These are phyloP conservation scores for Chrysopogon serrulatus DNA, from an alignment of 176 grass and related monocot species.

Conservation along the genomic window DNA sequence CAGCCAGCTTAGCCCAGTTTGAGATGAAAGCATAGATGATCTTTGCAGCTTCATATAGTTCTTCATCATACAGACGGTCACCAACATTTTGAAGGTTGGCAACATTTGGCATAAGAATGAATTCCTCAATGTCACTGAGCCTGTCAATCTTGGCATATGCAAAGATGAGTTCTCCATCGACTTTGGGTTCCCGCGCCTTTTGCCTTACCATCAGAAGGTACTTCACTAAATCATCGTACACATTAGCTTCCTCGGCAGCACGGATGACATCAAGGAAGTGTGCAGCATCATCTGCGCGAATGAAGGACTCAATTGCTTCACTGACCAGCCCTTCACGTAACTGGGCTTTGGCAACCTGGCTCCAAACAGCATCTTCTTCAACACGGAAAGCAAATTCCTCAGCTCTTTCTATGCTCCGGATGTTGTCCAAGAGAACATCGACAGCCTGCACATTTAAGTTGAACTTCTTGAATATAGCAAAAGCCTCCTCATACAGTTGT, in stretches of 20 bases:
- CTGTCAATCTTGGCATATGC: conserved; percentile 93
- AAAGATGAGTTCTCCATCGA: conserved; percentile 89
- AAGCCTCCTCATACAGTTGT: too few relatives aligned
- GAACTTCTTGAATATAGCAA: conserved; percentile 93
- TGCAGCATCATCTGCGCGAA: conserved; percentile 82
- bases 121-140: conserved; percentile 88
- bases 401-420: conserved; percentile 86
- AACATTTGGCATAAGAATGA: conserved; percentile 99
- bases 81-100: conserved; percentile 94
- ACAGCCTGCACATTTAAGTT: conserved; percentile 94
- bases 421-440: conserved; percentile 84
- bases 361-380: conserved; percentile 97
- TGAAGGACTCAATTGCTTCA: conserved; percentile 95
- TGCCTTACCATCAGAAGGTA: conserved; percentile 90
- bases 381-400: conserved; percentile 93
- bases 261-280: conserved; percentile 90
- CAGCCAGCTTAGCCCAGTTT: conserved; percentile 95
- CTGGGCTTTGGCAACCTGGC: conserved; percentile 90
- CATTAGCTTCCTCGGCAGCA: conserved; percentile 74
- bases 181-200: conserved; percentile 76
- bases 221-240: conserved; percentile 81
- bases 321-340: conserved; percentile 88
- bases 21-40: conserved; percentile 97
- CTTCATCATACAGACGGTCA: conserved; percentile 84
- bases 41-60: conserved; percentile 97